phyloP scores from a whole-genome alignment of 2,329 filamentous ascomycete genomes.

The Amphichorda felina region DNA sequence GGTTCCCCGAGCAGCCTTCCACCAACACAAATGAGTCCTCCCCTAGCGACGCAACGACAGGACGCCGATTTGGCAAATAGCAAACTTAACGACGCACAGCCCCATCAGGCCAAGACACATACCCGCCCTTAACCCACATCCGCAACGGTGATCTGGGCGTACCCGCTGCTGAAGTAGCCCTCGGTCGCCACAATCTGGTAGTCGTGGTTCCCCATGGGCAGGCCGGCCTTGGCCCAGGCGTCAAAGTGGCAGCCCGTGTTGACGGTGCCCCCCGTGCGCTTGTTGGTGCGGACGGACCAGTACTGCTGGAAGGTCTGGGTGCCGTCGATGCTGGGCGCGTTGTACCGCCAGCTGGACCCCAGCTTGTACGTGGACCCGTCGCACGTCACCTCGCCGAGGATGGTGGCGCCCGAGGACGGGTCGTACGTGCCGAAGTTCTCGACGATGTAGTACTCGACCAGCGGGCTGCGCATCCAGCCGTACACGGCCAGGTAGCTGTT shows the following conservation, averaged over 20 bases:
- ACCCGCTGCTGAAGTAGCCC: slow-evolving; percentile 37
- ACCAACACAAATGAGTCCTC: too few relatives aligned
- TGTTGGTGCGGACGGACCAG: slow-evolving; percentile 36
- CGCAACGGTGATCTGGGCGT: slow-evolving; percentile 33
- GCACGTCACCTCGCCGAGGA: slow-evolving; percentile 19
- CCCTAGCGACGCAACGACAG: too few relatives aligned
- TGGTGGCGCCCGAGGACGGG: slow-evolving; percentile 18
- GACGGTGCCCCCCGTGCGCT: slow-evolving; percentile 37
- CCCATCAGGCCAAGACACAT: too few relatives aligned
- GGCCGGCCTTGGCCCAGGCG: slow-evolving; percentile 35
- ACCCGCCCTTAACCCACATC: too few relatives aligned
- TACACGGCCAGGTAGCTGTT: slow-evolving; percentile 19
- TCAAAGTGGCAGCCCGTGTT: slow-evolving; percentile 37
- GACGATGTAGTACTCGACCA: slow-evolving; percentile 21
- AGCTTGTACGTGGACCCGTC: slow-evolving; percentile 26
- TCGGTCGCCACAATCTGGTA: slow-evolving; percentile 45
- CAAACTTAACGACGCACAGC: too few relatives aligned
- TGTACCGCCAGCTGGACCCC: slow-evolving; percentile 20
- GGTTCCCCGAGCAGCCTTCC: too few relatives aligned
- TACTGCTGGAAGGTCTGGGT: slow-evolving; percentile 39
- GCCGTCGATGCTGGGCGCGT: slow-evolving; percentile 35
- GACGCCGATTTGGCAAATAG: too few relatives aligned
- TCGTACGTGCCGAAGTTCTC: slow-evolving; percentile 25
- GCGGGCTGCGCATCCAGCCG: slow-evolving; percentile 20
- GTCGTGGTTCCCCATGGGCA: slow-evolving; percentile 34